Evolutionary conservation across 2,329 filamentous ascomycete genomes (phyloP).

Genomic region (Cladobotryum mycophilum): DNA sequence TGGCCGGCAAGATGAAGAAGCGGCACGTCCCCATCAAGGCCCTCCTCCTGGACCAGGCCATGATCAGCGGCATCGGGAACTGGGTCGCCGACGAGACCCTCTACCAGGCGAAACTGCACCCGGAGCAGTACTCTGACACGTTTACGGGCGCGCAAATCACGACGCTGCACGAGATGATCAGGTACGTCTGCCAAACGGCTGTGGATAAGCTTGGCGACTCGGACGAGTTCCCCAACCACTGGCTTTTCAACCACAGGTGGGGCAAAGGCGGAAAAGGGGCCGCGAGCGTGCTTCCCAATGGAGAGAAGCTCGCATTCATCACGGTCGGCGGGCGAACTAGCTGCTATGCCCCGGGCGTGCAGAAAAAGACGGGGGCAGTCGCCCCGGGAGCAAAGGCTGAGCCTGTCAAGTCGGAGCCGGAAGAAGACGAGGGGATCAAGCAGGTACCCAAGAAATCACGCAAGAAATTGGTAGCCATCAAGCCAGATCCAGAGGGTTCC

Average conservation of each 20-base stretch:
- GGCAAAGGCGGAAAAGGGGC: slow-evolving; percentile 76
- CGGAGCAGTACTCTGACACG: slow-evolving; percentile 86
- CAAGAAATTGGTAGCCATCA: slow-evolving; percentile 18
- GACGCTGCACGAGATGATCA: slow-evolving; percentile 64
- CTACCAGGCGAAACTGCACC: slow-evolving; percentile 82
- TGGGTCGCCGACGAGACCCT: slow-evolving; percentile 96
- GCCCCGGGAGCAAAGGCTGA: slow-evolving; percentile 39
- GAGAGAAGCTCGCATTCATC: slow-evolving; percentile 76
- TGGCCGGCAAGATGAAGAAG: slow-evolving; percentile 61
- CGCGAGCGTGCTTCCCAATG: slow-evolving; percentile 65
- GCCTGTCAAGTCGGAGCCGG: slow-evolving; percentile 24
- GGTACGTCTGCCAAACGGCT: slow-evolving; percentile 73
- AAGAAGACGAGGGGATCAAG: slow-evolving; percentile 19
- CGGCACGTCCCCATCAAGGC: slow-evolving; percentile 88
- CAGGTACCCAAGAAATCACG: slow-evolving; percentile 18
- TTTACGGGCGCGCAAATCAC: slow-evolving; percentile 67
- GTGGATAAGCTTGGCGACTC: slow-evolving; percentile 76
- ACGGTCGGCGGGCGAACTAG: slow-evolving; percentile 90
- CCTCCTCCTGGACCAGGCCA: slow-evolving; percentile 77
- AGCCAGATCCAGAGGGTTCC: slow-evolving; percentile 21
- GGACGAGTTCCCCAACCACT: slow-evolving; percentile 75
- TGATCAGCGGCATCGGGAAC: slow-evolving; percentile 89
- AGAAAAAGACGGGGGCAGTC: slow-evolving; percentile 64
- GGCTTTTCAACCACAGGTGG: slow-evolving; percentile 88
- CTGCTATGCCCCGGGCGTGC: slow-evolving; percentile 75